Evolutionary conservation across 2,329 filamentous ascomycete genomes (phyloP), one percentile per base, ranked within the genome.

Genomic region (Colletotrichum zoysiae): DNA sequence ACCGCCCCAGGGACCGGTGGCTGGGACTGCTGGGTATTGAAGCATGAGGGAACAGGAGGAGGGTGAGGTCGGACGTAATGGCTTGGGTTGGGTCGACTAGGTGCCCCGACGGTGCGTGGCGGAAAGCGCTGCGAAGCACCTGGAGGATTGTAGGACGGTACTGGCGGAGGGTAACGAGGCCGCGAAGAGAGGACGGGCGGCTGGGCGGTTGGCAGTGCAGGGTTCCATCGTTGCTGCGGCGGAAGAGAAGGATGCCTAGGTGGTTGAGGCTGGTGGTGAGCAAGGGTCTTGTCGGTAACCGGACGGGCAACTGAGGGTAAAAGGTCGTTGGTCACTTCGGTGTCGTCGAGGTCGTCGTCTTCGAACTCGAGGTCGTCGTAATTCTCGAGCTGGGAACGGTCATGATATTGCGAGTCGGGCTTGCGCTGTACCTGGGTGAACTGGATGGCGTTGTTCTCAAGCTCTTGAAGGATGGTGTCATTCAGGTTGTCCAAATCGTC

Each of bases 381-480:
- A 23, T 79, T 79, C 63, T 77, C 65, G 63, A 76, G 65, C 66
- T 77, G 74, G 60, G 77, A 74, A 65, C 76, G 26, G 74, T 77
- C 20, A 75, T 76, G 57, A 64, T 67, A 51, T 12, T 77, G 78
- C 3, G 76, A 74, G 18, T 76, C 60, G 77, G 33, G 74, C 75
- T 66, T 81, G 78, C 33, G 77, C 65, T 78, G 83, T 44, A 82
- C 84, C 75, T 90, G 88, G 5, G 90, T 91, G 75, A 86, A 86
- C 75, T 87, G 87, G 74, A 91, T 88, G 50, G 90, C 90, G 77
- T 87, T 86, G 76, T 87, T 86, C 77, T 92, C 90, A 73, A 92
- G 87, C 77, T 91, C 89, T 75, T 89, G 84, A 4, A 92, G 82
- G 58, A 84, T 84, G 74, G 86, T 85, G 73, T 86, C 84, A 74